Percentiles rank a stretch among this genome's conserved stretches.
These are phyloP conservation scores for Lactifluus hygrophoroides DNA, from an alignment of 768 basidiomycete species.

Conservation along the genomic window DNA sequence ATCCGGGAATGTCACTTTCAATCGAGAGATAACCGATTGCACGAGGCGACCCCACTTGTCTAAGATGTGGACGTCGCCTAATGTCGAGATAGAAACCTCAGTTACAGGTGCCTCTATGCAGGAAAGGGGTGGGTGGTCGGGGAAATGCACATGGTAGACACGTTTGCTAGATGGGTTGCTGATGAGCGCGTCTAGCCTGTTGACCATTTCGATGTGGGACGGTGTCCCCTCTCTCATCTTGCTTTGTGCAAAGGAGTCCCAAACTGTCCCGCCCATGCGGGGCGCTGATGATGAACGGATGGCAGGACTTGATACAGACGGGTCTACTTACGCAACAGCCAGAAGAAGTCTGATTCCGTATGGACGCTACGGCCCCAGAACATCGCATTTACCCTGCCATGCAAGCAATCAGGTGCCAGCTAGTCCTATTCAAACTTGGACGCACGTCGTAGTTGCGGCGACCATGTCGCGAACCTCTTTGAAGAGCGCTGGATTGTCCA, in stretches of 20 bases:
- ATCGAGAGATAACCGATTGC: background rate
- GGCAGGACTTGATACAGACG: background rate
- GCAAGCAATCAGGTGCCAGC: background rate
- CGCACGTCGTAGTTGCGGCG: background rate
- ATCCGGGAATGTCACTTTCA: background rate
- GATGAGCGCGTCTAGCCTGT: background rate
- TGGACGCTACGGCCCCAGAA: constrained; percentile 7
- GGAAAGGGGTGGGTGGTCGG: background rate
- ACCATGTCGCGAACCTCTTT: background rate
- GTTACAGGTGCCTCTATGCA: constrained; percentile 2
- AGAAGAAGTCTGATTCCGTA: background rate
- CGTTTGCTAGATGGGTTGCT: background rate
- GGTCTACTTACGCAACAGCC: constrained; percentile 1
- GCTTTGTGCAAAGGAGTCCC: constrained; percentile 1
- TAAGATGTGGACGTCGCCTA: background rate
- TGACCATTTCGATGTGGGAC: background rate
- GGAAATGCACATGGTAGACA: background rate
- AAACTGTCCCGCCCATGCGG: background rate
- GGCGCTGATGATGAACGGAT: background rate
- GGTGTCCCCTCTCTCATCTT: background rate
- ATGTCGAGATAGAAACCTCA: background rate
- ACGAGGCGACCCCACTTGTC: background rate
- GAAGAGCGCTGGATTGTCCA: background rate
- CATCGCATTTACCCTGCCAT: background rate
- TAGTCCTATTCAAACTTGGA: background rate